Base-by-base conservation (phyloP, 257 asterid species). In the Lithospermum erythrorhizon region DNA sequence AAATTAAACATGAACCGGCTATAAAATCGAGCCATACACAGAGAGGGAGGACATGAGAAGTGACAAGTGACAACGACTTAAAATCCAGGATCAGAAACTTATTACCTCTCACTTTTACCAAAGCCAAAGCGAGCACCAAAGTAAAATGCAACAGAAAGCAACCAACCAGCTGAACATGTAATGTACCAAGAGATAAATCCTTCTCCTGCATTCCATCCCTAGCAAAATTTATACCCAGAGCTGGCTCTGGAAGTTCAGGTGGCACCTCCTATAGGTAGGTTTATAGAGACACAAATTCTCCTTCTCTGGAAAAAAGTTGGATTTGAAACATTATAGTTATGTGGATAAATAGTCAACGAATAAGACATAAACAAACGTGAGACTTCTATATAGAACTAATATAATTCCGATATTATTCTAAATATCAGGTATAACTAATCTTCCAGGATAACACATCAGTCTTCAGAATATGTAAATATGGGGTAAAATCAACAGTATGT, bases 191-290 rank as follows among this genome's bases (percentile, higher is more conserved):
- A 45, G 86, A 75, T 63, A 82, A 59, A 68, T 87, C 88, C 74
- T 72, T 84, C 58, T 66, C 87, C 59, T 58, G 73, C 87, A 82
- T 84, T 52, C 90, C 86, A 72, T 87, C 87, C 67, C 95, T 80
- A 13, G 84, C 87, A 76, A 84, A 81, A 75, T 87, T 87, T 68
- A 87, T 84, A 23, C 95, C 95, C 60, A 84, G 68, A 18, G 80
- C 83, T 20, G 95, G 95, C 71, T 87, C 95, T 24, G 95, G 95
- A 69, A 87, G 81, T 66, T 87, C 94, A 14, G 95, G 87, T 21
- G 95, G 95, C 20, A 84, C 90, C 62, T 77, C 86, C 62, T 84
- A 76, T 86, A 22, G 94, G 90, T 35, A 77, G 76, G 72, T 75
- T 87, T 48, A 87, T 80, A 87, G 35, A 87, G 78, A 71, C 86